A percentile compares a stretch with the other conserved stretches of the same genome.
phyloP scores from a whole-genome alignment of 75 land plant species.

The Selaginella moellendorffii region DNA sequence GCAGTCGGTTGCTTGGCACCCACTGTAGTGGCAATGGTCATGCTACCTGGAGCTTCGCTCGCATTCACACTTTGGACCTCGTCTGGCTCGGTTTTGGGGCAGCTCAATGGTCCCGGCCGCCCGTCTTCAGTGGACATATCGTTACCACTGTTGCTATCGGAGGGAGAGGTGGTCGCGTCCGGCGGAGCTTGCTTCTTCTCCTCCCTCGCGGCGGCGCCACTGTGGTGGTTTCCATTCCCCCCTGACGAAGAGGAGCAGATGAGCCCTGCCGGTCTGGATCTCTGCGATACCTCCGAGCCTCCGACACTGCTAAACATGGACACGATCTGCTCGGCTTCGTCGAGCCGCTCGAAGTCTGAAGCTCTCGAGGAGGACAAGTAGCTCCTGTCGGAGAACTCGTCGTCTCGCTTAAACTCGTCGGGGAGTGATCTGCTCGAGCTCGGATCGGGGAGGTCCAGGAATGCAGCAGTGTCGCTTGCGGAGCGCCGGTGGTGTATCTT shows the following conservation, averaged over 20 bases:
- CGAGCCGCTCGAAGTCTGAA: conserved; percentile 20
- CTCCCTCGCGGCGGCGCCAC: too few species aligned
- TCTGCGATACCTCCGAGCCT: conserved; percentile 24
- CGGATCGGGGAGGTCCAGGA: conserved; percentile 29
- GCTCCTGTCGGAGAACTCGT: not conserved
- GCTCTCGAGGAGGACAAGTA: not conserved
- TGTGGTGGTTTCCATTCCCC: too few species aligned
- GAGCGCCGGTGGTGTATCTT: conserved; percentile 74
- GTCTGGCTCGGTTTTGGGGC: conserved; percentile 21
- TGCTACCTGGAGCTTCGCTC: too few species aligned
- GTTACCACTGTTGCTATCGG: conserved; percentile 62
- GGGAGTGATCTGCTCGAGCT: conserved; percentile 23
- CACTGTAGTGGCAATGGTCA: not conserved
- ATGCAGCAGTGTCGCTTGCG: conserved; percentile 74
- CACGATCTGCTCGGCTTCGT: conserved; percentile 74
- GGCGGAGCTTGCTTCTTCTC: not conserved
- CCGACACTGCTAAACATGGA: conserved; percentile 78
- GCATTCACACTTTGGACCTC: conserved; percentile 26
- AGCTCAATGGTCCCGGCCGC: conserved; percentile 26
- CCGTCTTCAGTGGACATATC: conserved; percentile 28
- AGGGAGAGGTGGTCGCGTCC: conserved; percentile 30
- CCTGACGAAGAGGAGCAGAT: too few species aligned
- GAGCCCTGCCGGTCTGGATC: not conserved
- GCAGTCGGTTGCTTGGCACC: not conserved
- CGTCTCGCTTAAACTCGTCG: too few species aligned